Conservation (phyloP, 257 asterid species). For the Parsonsia alboflavescens region DNA sequence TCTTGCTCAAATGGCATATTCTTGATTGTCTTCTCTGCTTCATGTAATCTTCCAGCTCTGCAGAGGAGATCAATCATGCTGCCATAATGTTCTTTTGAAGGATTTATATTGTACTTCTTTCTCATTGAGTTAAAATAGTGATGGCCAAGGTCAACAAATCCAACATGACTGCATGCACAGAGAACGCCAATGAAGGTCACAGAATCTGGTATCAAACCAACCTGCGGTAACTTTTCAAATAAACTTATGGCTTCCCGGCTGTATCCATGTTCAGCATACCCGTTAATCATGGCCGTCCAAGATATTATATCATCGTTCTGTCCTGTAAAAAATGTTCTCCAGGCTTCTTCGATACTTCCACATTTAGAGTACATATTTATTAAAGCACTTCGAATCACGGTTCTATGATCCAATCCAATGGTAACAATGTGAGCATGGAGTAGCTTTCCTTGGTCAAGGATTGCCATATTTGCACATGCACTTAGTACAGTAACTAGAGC, state of each 20-base stretch:
- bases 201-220: slow-evolving; percentile 67
- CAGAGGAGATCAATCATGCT: slow-evolving; percentile 94
- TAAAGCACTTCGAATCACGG: slow-evolving; percentile 50
- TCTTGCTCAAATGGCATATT: slow-evolving; percentile 70
- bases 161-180: slow-evolving; percentile 81
- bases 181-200: slow-evolving; percentile 79
- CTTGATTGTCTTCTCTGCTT: slow-evolving; percentile 70
- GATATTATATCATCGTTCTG: slow-evolving; percentile 58
- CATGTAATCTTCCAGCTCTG: slow-evolving; percentile 67
- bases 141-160: slow-evolving; percentile 65
- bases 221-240: slow-evolving; percentile 45
- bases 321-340: slow-evolving; percentile 31
- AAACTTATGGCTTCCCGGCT: slow-evolving; percentile 71
- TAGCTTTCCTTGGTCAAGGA: slow-evolving; percentile 80
- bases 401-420: slow-evolving; percentile 55
- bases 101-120: slow-evolving; percentile 42
- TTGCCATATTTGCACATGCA: slow-evolving; percentile 68
- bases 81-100: slow-evolving; percentile 78
- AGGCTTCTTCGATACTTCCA: slow-evolving; percentile 69
- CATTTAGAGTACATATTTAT: slow-evolving; percentile 86
- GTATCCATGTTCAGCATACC: slow-evolving; percentile 85
- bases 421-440: slow-evolving; percentile 66
- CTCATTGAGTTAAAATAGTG: slow-evolving; percentile 63
- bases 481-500: slow-evolving; percentile 73
- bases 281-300: slow-evolving; percentile 92